phyloP scores from a whole-genome alignment of 306 rosid species.

The Sicyos baderoa region DNA sequence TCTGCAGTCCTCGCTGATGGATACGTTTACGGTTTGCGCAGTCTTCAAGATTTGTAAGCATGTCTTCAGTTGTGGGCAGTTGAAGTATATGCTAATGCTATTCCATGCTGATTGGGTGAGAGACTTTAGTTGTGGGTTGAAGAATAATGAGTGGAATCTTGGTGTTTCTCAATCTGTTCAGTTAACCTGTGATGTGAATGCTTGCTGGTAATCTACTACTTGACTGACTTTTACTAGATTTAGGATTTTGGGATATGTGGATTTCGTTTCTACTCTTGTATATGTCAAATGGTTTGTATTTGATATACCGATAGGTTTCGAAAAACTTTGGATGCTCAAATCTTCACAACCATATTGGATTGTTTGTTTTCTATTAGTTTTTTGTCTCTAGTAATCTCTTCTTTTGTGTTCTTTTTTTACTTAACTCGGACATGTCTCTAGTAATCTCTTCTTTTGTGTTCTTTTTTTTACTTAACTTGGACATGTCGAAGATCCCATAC shows the following conservation, averaged over 20 bases:
- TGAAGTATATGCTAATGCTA: conserved; percentile 2
- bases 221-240: not conserved
- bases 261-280: conserved; percentile 9
- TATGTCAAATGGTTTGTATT: not conserved
- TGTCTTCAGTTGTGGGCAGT: not conserved
- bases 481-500: too few species aligned
- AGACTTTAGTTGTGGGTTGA: not conserved
- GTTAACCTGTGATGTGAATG: not conserved
- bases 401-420: too few species aligned
- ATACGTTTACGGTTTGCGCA: not conserved
- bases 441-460: too few species aligned
- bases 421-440: too few species aligned
- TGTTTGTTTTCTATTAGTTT: too few species aligned
- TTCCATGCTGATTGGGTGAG: not conserved
- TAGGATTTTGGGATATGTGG: not conserved
- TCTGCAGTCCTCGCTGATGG: conserved; percentile 18
- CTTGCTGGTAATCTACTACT: not conserved
- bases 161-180: too few species aligned
- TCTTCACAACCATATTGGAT: too few species aligned
- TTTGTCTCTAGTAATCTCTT: too few species aligned
- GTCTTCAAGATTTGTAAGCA: not conserved
- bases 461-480: too few species aligned
- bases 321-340: not conserved
- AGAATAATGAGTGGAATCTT: too few species aligned
- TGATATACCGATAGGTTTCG: not conserved